Conservation (phyloP, 257 asterid species). For the Ehretia macrophylla region DNA sequence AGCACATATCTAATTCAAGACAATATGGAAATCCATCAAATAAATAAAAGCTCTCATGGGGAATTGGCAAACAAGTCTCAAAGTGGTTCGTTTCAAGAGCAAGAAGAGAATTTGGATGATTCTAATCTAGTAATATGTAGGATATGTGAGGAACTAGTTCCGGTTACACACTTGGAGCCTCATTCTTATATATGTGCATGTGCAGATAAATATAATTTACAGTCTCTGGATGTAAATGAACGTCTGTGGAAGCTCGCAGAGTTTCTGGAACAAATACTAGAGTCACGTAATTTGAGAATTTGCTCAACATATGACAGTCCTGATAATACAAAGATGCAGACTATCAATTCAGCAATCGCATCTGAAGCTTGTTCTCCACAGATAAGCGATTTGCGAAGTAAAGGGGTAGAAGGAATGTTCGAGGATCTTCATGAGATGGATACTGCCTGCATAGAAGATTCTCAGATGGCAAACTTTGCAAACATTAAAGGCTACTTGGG, state of each 20-base stretch:
- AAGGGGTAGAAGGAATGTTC: conserved; percentile 86
- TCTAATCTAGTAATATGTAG: conserved; percentile 75
- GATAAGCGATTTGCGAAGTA: conserved; percentile 65
- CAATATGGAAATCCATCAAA: conserved; percentile 24
- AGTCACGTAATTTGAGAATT: conserved; percentile 45
- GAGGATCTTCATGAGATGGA: conserved; percentile 99
- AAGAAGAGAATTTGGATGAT: conserved; percentile 49
- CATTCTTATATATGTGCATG: conserved; percentile 93
- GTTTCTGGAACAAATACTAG: conserved; percentile 78
- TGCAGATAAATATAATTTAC: conserved; percentile 85
- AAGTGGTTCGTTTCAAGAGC: conserved; percentile 25
- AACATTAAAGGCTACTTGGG: conserved; percentile 71
- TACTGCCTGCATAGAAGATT: conserved; percentile 90
- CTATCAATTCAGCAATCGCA: conserved; percentile 35
- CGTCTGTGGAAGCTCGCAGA: conserved; percentile 79
- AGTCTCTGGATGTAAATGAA: conserved; percentile 64
- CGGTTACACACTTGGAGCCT: conserved; percentile 76
- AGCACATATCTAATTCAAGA: conserved; percentile 24
- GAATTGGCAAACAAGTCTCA: conserved; percentile 26
- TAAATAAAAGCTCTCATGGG: conserved; percentile 32
- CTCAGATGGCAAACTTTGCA: conserved; percentile 46
- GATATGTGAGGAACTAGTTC: conserved; percentile 89
- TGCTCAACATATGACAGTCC: conserved; percentile 53
- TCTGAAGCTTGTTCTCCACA: conserved; percentile 69
- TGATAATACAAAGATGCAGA: conserved; percentile 43